Base-by-base conservation (phyloP, 116 monocot genomes). In the Phalaenopsis hybrid region DNA sequence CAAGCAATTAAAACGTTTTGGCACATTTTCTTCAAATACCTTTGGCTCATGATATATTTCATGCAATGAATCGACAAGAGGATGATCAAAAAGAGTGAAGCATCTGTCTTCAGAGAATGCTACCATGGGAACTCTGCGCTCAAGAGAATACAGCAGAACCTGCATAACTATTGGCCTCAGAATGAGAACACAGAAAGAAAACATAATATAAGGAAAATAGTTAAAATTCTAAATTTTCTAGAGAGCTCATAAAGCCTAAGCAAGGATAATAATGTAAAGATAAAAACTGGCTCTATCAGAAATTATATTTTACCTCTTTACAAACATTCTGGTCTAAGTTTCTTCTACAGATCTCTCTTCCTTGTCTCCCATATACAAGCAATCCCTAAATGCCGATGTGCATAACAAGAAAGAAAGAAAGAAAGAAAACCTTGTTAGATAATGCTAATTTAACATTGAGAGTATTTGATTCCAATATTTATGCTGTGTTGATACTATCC, bases 361-460 rank as follows among this genome's bases (percentile, higher is more conserved):
- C 99, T 86, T 91, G 87, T 50, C 88, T 86, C 23, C 99, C 99
- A 85, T 99, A 95, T 85, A 99, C 95, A 85, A 99, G 88, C 78
- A 95, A 86, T 4, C 99, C 95, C 95, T 95, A 83, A 45, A 75
- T 46, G 20, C 18, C 44, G 37, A 41, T 41, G 37, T 73, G 73
- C 73, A 73, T 73, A 67, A 9, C 31, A 67, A 25, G 67, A 4
- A 23, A 51, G 9, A 61, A 17, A 70, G 41, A 17, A 69, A 70
- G 41, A 41, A 69, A 69, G 7, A 69, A 72, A 72, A 41, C 16
- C 5, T 72, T 41, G 37, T 72, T 72, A 72, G 72, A 72, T 72
- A 41, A 72, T 41, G 34, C 37, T 16, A 72, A 33, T 16, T 72
- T 5, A 72, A 72, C 8, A 67, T 67, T 67, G 11, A 8, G 48